These are phyloP conservation scores for Ophiostoma tasmaniense DNA, from an alignment of 2,329 filamentous ascomycete species.

Conservation along the genomic window DNA sequence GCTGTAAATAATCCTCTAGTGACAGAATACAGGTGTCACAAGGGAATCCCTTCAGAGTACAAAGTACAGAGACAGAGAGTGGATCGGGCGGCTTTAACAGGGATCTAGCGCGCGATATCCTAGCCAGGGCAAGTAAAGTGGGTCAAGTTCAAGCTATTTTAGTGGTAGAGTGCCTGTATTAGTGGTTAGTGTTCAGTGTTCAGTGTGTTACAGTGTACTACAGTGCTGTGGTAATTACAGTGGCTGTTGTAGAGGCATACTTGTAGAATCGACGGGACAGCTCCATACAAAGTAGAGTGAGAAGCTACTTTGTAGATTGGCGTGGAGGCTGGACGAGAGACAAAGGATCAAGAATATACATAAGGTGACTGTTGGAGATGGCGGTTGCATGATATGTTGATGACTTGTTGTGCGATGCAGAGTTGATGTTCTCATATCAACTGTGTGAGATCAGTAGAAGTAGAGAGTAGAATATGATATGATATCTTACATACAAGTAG, in stretches of 20 bases:
- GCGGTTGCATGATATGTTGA: background rate
- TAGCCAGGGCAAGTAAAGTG: conserved; percentile 10
- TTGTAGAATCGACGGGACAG: too few species aligned
- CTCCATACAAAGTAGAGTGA: too few species aligned
- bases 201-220: background rate
- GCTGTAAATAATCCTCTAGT: too few species aligned
- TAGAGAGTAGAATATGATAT: too few species aligned
- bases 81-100: background rate
- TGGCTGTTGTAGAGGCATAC: too few species aligned
- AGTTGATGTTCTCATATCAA: too few species aligned
- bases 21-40: background rate
- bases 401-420: too few species aligned
- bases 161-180: background rate
- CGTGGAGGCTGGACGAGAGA: background rate
- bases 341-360: background rate
- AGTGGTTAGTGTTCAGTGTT: background rate
- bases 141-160: background rate
- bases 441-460: too few species aligned
- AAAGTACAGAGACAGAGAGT: background rate
- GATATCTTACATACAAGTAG: too few species aligned
- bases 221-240: background rate
- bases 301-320: too few species aligned
- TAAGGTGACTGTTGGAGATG: background rate
- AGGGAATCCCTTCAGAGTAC: background rate
- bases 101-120: conserved; percentile 10